phyloP scores from a whole-genome alignment of 1,284 basidiomycete species.

The Heliocybe sulcata region DNA sequence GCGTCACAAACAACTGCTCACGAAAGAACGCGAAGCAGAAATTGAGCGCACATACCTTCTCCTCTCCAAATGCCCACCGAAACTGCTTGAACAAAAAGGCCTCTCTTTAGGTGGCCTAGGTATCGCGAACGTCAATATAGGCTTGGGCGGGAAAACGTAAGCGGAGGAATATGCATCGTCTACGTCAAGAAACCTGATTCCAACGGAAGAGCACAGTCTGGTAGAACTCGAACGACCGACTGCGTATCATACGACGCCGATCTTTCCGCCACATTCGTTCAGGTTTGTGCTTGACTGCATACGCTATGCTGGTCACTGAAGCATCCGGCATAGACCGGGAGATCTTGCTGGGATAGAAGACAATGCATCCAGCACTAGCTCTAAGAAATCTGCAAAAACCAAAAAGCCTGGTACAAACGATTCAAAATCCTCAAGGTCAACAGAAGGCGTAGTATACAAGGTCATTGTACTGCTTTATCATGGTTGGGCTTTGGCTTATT shows the following conservation, averaged over 20 bases:
- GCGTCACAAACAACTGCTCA: slow-evolving; percentile 63
- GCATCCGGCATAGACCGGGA: slow-evolving; percentile 28
- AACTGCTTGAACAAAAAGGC: slow-evolving; percentile 83
- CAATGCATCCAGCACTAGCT: slow-evolving; percentile 33
- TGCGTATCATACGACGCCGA: slow-evolving; percentile 66
- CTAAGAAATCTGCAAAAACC: slow-evolving; percentile 38
- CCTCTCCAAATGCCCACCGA: slow-evolving; percentile 79
- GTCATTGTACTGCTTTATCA: slow-evolving; percentile 24
- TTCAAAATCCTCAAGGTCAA: slow-evolving; percentile 28
- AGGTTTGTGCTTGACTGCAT: slow-evolving; percentile 33
- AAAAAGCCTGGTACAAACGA: slow-evolving; percentile 34
- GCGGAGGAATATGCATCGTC: slow-evolving; percentile 12
- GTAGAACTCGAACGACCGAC: slow-evolving; percentile 82
- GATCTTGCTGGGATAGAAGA: slow-evolving; percentile 84
- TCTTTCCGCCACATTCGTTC: slow-evolving; percentile 83
- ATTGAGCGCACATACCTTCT: slow-evolving; percentile 76
- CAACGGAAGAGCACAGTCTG: slow-evolving; percentile 45
- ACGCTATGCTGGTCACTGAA: slow-evolving; percentile 1
- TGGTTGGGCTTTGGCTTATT: background rate
- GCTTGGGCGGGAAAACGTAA: slow-evolving; percentile 88
- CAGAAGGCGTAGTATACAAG: slow-evolving; percentile 82
- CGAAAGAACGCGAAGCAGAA: slow-evolving; percentile 75
- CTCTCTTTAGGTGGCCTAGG: slow-evolving; percentile 74
- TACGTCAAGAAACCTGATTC: slow-evolving; percentile 5
- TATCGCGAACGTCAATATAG: slow-evolving; percentile 64